Percentiles rank a stretch among this genome's conserved stretches.
phyloP scores from a whole-genome alignment of 441 rosid species.

The Pelargonium fulgidum region DNA sequence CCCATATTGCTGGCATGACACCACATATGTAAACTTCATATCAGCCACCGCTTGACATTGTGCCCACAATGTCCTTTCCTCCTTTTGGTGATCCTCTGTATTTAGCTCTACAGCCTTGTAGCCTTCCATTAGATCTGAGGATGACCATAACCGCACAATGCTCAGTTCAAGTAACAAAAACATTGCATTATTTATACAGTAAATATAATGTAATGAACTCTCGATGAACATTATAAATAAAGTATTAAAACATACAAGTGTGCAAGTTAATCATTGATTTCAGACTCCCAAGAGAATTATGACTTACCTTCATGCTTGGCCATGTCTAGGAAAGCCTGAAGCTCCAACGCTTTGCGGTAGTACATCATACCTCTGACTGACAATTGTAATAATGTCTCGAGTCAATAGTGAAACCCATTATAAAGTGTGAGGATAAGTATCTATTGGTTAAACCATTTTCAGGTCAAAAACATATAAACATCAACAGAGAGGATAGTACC shows the following conservation, averaged over 20 bases:
- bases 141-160: conserved; percentile 14
- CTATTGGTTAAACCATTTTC: neutral
- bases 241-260: neutral
- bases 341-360: conserved; percentile 94
- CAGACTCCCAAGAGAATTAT: too few species aligned
- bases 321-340: conserved; percentile 99
- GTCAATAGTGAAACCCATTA: conserved; percentile 15
- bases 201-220: conserved; percentile 3
- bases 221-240: conserved; percentile 5
- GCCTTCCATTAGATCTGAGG: conserved; percentile 94
- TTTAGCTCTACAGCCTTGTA: conserved; percentile 82
- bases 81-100: conserved; percentile 58
- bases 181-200: conserved; percentile 6
- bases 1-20: conserved; percentile 97
- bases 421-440: neutral
- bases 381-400: conserved; percentile 22
- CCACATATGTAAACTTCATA: conserved; percentile 95
- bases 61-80: conserved; percentile 75
- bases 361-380: conserved; percentile 99
- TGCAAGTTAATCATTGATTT: neutral
- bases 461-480: neutral
- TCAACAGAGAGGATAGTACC: conserved; percentile 40
- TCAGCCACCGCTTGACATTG: conserved; percentile 98
- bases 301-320: conserved; percentile 81
- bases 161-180: conserved; percentile 21